Conservation (phyloP, 164 flowering plant genomes). For the Nymphaea thermarum region DNA sequence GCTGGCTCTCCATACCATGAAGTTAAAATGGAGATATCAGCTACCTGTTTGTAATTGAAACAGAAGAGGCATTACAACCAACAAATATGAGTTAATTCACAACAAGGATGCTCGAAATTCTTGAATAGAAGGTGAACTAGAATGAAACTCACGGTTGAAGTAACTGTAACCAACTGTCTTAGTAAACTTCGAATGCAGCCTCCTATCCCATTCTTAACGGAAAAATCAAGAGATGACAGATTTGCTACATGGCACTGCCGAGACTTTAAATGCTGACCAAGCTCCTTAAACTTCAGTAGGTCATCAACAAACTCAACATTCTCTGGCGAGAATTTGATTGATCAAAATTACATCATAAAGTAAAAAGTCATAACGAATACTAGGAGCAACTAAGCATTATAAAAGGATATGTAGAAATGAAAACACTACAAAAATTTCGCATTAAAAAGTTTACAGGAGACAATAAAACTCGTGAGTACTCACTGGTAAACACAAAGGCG, state of each 20-base stretch:
- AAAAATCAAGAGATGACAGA: slow-evolving; percentile 65
- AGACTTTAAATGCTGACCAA: slow-evolving; percentile 50
- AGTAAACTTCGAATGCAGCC: slow-evolving; percentile 65
- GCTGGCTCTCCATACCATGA: slow-evolving; percentile 73
- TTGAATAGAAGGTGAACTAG: not conserved
- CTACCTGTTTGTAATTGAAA: slow-evolving; percentile 27
- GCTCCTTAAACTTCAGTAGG: slow-evolving; percentile 70
- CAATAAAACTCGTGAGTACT: slow-evolving; percentile 10
- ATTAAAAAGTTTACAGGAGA: not conserved
- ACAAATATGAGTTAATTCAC: not conserved
- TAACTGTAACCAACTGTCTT: slow-evolving; percentile 43
- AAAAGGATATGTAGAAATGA: not conserved
- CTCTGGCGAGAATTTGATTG: slow-evolving; percentile 21
- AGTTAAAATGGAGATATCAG: slow-evolving; percentile 65
- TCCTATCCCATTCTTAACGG: slow-evolving; percentile 56
- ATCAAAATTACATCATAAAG: not conserved
- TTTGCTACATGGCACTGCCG: slow-evolving; percentile 72
- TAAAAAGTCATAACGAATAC: not conserved
- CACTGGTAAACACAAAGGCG: slow-evolving; percentile 63
- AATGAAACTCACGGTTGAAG: slow-evolving; percentile 37
- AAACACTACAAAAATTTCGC: not conserved
- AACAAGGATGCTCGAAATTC: not conserved
- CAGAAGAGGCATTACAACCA: not conserved
- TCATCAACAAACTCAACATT: slow-evolving; percentile 94
- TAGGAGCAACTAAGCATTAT: not conserved